Base-by-base conservation (phyloP, 148 eudicot genomes). In the Rhododendron molle region DNA sequence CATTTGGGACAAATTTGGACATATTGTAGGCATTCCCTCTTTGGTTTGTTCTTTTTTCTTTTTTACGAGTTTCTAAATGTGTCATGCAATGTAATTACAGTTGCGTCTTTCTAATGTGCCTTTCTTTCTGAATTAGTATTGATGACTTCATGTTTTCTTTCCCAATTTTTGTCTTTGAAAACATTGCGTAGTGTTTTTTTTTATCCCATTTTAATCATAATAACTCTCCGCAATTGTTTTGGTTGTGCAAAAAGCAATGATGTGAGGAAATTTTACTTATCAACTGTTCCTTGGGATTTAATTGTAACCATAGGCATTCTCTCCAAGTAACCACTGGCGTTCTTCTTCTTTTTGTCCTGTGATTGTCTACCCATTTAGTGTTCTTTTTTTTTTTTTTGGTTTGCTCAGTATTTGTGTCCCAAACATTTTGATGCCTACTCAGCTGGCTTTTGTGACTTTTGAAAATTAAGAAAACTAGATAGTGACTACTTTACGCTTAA, bases 1-100 rank as follows among this genome's bases (percentile, higher is more conserved):
- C 88, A 93, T 96, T 76, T 96, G 99, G 98, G 99, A 96, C 88
- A 92, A 95, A 83, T 93, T 89, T 88, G 99, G 99, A 84, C 98
- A 96, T 88, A 94, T 96, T 88, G 99, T 96, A 95, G 67, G 97
- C 85, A 69, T 69, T 81, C 50, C 34, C 74, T 40, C 69, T 82
- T 60, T 43, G 60, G 71, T 8, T 65, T 60, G n/a, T n/a, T n/a
- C n/a, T n/a, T n/a, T n/a, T n/a, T n/a, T n/a, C n/a, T n/a, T n/a
- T n/a, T n/a, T n/a, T n/a, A n/a, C n/a, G n/a, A n/a, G n/a, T n/a
- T n/a, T n/a, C n/a, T n/a, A n/a, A n/a, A n/a, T n/a, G n/a, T n/a
- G n/a, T 30, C 12, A 36, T n/a, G 26, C 58, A 44, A 26, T 47
- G 36, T 46, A 28, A 30, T 47, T 21, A 21, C 85, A 49, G 23